Evolutionary conservation across 805 yeast species (phyloP).

Genomic region (Kuraishia piskuri): DNA sequence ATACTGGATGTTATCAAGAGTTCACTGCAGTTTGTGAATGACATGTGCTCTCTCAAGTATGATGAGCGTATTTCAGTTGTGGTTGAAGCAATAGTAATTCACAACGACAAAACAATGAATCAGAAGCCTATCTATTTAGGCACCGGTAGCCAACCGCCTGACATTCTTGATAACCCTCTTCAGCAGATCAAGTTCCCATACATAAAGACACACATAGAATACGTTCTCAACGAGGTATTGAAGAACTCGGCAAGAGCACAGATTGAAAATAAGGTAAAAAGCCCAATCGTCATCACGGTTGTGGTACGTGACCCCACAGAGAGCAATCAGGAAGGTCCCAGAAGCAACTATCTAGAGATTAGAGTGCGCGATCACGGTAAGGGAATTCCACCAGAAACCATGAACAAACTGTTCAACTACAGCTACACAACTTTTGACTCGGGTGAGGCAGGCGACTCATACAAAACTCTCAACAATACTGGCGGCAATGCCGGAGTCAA

Average conservation of each 20-base stretch:
- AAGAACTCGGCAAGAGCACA: slow-evolving; percentile 87
- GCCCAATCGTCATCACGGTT: slow-evolving; percentile 41
- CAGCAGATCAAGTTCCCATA: slow-evolving; percentile 63
- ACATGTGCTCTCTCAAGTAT: slow-evolving; percentile 74
- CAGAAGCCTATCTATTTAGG: slow-evolving; percentile 7
- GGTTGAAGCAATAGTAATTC: slow-evolving; percentile 33
- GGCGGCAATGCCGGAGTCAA: slow-evolving; percentile 39
- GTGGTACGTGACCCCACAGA: slow-evolving; percentile 18
- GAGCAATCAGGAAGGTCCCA: slow-evolving; percentile 10
- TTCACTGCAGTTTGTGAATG: slow-evolving; percentile 71
- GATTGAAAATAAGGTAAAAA: slow-evolving; percentile 51
- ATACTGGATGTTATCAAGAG: slow-evolving; percentile 56
- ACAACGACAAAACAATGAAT: slow-evolving; percentile 20
- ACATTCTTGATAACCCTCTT: slow-evolving; percentile 22
- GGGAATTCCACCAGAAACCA: slow-evolving; percentile 66
- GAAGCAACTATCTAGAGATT: slow-evolving; percentile 40
- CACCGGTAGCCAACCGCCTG: neutral
- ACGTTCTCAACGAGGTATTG: slow-evolving; percentile 75
- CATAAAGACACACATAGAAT: slow-evolving; percentile 81
- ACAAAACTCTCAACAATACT: slow-evolving; percentile 54
- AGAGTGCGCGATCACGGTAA: slow-evolving; percentile 83
- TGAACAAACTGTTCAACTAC: slow-evolving; percentile 71
- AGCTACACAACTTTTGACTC: slow-evolving; percentile 73
- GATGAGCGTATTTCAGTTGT: slow-evolving; percentile 60
- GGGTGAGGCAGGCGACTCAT: slow-evolving; percentile 45